phyloP scores from a whole-genome alignment of 768 basidiomycete genomes.

The Pleurotus salmoneostramineus region DNA sequence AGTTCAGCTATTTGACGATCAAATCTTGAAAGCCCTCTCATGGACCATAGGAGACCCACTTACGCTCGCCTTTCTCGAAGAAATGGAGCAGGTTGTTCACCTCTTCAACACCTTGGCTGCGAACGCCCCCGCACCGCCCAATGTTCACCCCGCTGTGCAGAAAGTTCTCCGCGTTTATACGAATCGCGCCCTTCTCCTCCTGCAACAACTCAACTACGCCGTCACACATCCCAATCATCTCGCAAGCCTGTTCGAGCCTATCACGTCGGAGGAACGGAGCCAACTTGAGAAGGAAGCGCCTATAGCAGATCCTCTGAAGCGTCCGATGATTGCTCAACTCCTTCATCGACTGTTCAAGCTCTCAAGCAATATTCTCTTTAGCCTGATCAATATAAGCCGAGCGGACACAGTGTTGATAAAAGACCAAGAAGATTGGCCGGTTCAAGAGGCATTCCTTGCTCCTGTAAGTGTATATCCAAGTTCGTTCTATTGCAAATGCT shows the following conservation, averaged over 20 bases:
- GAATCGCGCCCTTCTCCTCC: constrained; percentile 60
- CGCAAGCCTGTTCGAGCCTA: constrained; percentile 74
- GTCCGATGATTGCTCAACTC: constrained; percentile 69
- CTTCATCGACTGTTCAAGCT: constrained; percentile 70
- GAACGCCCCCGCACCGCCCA: constrained; percentile 42
- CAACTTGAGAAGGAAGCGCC: constrained; percentile 62
- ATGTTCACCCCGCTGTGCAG: constrained; percentile 46
- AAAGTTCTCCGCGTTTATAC: constrained; percentile 71
- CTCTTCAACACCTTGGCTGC: constrained; percentile 74
- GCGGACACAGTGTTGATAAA: constrained; percentile 65
- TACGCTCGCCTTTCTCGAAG: constrained; percentile 74
- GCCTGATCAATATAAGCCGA: constrained; percentile 65
- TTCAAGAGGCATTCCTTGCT: constrained; percentile 62
- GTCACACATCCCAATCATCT: constrained; percentile 90
- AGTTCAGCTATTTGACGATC: constrained; percentile 79
- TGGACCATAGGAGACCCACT: constrained; percentile 83
- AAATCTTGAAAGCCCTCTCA: constrained; percentile 69
- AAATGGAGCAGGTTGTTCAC: constrained; percentile 76
- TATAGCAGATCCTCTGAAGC: constrained; percentile 57
- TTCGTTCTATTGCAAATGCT: neutral
- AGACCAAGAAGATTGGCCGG: constrained; percentile 69
- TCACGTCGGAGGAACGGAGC: constrained; percentile 69
- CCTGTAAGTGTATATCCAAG: constrained; percentile 48
- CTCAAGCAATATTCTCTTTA: constrained; percentile 64
- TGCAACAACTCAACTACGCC: constrained; percentile 88